Base-by-base conservation (phyloP, 805 yeast genomes). In the Cyberlindnera saturnus region DNA sequence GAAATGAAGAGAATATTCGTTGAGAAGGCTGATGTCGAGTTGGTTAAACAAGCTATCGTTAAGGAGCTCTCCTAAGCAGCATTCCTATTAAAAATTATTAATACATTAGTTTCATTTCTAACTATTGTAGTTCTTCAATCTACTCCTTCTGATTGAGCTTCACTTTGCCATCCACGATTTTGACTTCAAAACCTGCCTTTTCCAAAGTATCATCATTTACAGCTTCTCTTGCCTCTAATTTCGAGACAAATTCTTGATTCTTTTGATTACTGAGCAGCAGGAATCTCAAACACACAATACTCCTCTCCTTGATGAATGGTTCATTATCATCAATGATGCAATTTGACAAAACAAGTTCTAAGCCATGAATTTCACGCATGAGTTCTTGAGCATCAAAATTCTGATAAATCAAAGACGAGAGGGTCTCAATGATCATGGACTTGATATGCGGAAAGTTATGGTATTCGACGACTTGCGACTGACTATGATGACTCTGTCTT, bases 241-340 rank as follows among this genome's bases (percentile, higher is more conserved):
- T 63, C 0, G 86, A 80, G 1, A 91, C 89, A 59, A 89, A 79
- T 1, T 73, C 69, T 62, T 91, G 97, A 60, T 91, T 93, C 38
- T 67, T 70, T 4, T 51, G 55, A 53, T 93, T 93, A 9, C 74
- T 70, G 19, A 76, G 74, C 14, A 91, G 63, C 29, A 89, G 62
- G 47, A 80, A 81, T 54, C 82, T 77, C 26, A 93, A 59, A 56
- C 96, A 87, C 6, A 91, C 64, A 30, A 93, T 85, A 2, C 95
- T 75, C 46, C 91, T 67, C 57, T 91, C 99, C 50, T 87, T 83
- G 44, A 86, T 82, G 46, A 74, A 91, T 0, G 97, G 98, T 60
- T 93, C 95, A 58, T 86, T 79, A 36, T 81, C 82, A 60, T 91
- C 98, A 40, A 93, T 80, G 33, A 84, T 77, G 65, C 97, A 90